phyloP scores from a whole-genome alignment of 2,329 filamentous ascomycete genomes.

The Colletotrichum shisoi region DNA sequence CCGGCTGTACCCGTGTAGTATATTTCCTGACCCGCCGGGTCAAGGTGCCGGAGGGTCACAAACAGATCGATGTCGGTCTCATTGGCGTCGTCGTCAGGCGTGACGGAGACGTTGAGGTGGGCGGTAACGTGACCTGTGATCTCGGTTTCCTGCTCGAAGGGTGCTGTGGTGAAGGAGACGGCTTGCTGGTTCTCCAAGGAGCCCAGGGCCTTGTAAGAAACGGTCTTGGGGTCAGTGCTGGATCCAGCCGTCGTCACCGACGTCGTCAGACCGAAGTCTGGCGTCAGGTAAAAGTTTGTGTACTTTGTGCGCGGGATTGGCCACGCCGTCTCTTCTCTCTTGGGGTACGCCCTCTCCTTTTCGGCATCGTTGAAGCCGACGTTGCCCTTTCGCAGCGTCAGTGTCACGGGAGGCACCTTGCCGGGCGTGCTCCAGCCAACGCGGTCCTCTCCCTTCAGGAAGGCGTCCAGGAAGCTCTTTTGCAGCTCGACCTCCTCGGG shows the following conservation, averaged over 20 bases:
- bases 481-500: slow-evolving; percentile 73
- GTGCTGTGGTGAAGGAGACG: slow-evolving; percentile 64
- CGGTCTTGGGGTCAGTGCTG: slow-evolving; percentile 41
- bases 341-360: slow-evolving; percentile 63
- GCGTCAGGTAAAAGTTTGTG: slow-evolving; percentile 66
- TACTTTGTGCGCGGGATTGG: slow-evolving; percentile 72
- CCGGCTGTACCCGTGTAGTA: slow-evolving; percentile 72
- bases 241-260: slow-evolving; percentile 39
- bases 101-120: slow-evolving; percentile 70
- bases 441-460: slow-evolving; percentile 71
- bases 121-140: slow-evolving; percentile 73
- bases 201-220: slow-evolving; percentile 68
- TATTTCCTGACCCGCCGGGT: slow-evolving; percentile 62
- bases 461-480: slow-evolving; percentile 72
- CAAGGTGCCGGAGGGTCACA: slow-evolving; percentile 67
- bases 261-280: slow-evolving; percentile 53
- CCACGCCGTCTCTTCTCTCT: slow-evolving; percentile 69
- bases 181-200: slow-evolving; percentile 61
- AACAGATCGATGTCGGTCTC: slow-evolving; percentile 69
- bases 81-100: slow-evolving; percentile 56
- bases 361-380: slow-evolving; percentile 71
- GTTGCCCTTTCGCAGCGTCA: slow-evolving; percentile 71
- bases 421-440: slow-evolving; percentile 67
- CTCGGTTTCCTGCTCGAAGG: slow-evolving; percentile 70
- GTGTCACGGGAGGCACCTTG: slow-evolving; percentile 65